Base-by-base conservation (phyloP, 371 early-diverging fungal genomes). In the Saksenaea oblongispora region DNA sequence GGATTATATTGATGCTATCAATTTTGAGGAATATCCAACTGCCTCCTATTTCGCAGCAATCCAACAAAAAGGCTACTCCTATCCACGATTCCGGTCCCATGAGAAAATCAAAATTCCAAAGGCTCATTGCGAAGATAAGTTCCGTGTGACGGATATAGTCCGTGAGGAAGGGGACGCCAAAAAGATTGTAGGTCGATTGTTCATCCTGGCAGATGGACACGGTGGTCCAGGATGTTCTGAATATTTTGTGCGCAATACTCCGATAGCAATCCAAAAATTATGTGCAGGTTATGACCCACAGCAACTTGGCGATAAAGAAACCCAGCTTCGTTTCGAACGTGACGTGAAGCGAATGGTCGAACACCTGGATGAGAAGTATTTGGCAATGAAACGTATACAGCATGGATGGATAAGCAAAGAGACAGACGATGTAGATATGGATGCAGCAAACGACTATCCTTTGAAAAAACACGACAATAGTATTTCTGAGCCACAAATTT, bases 191-290 rank as follows among this genome's bases (percentile, higher is more conserved):
- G 84, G 87, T 0, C 78, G 88, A 24, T 57, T 87, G 14, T 88
- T 85, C 66, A 82, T 86, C 10, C 66, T 88, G 26, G 84, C 88
- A 1, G 88, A 88, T 70, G 88, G 88, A 0, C 88, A 88, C 62
- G 88, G 88, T 26, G 88, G 88, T 3, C 82, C 82, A 11, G 88
- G 84, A 0, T 88, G 88, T 44, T 84, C 88, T 18, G 83, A 84
- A 34, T 88, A 74, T 56, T 86, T 88, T 66, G 85, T 84, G 1
- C 74, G 80, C 27, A 76, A 82, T 14, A 76, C 86, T 56, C 88
- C 88, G 3, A 64, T 59, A 1, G 83, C 80, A 0, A 70, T 88
- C 24, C 78, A 88, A 39, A 72, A 73, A 17, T 37, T 88, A 1
- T 72, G 85, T 70, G 74, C 67, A n/a, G 61, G 74, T 13, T 87